Evolutionary conservation across 371 early-diverging fungal genomes (phyloP), one percentile per base, ranked within the genome.

Genomic region (Massospora cicadina): DNA sequence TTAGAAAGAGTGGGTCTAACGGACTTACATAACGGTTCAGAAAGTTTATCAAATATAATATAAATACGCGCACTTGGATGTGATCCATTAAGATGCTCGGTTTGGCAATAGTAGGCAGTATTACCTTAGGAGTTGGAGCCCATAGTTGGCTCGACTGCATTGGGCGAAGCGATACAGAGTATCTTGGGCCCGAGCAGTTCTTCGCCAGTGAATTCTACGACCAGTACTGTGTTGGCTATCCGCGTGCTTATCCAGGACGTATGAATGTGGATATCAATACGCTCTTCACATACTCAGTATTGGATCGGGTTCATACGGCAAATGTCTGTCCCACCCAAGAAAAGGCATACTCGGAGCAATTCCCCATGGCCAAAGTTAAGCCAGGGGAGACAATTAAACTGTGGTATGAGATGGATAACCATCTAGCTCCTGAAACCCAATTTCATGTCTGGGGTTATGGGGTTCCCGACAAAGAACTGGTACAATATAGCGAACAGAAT

Each of bases 141-240:
- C 80, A 80, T 70, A 75, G 76, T 33, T 80, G 80, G 80, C 67
- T 79, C 7, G 80, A 80, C 65, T 79, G 79, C 30, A 68, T 72
- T 54, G 77, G 77, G 27, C 65, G 59, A 24, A 65, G 62, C 24
- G 28, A 54, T 33, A 24, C 24, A 13, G 2, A 12, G 13, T 63
- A 63, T 27, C 10, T 27, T 54, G 63, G 63, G 3, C 53, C 23
- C 54, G 29, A 63, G 10, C 63, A 63, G 55, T 63, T 54, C 55
- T 63, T 63, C 26, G 17, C 26, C 26, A 13, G 28, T 25, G 63
- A 63, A 2, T 43, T 61, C 33, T 76, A 72, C 53, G 64, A 71
- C 77, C 56, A 62, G 32, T 30, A 33, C 43, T 62, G 68, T 31
- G 43, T 69, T 26, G 80, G 78, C 1, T 80, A 71, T 54, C 60